Evolutionary conservation across 176 grass and related monocot genomes (phyloP), one percentile per base, ranked within the genome.

Genomic region (Melocanna baccifera): DNA sequence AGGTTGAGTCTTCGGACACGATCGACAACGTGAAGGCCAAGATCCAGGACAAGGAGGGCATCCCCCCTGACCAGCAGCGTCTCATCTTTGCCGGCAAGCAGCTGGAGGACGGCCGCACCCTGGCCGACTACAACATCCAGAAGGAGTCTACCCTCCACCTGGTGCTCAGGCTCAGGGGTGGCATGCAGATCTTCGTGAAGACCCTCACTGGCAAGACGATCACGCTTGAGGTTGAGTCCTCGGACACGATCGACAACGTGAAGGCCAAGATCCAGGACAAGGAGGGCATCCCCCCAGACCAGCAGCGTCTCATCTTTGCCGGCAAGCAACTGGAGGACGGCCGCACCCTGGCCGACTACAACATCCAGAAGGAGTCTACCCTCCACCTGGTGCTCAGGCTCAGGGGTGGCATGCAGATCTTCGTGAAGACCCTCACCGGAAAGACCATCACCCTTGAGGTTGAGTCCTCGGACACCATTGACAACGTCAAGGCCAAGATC

Each of bases 31-130:
- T 97, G 0, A 97, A 97, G 67, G 89, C 94, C 0, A 97, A 97
- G 82, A 97, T 97, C 20, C 94, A 93, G 64, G 91, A 97, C 71
- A 97, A 97, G 87, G 94, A 97, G 85, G 94, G 94, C 1, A 97
- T 97, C 4, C 94, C 94, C 0, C 94, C 94, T 1, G 85, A 97
- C 75, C 89, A 97, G 89, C 91, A 93, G 72, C 42, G 91, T 1
- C 73, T 96, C n/a, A 96, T 96, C 62, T 96, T 96, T 0, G 91
- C 94, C 0, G 94, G 91, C 0, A 94, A 94, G 85, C 92, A 94
- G 51, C 90, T 95, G 0, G 93, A 95, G 90, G 93, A 95, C 4
- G 93, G 93, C 20, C 90, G 93, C 11, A 95, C 90, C 40, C 42
- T 95, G 0, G 93, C 93, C 0, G 90, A 95, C 34, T 92, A 95